Evolutionary conservation across 192 early-diverging fungal species (phyloP), one percentile per base, ranked within the genome.

Genomic region (Obelidium mucronatum): DNA sequence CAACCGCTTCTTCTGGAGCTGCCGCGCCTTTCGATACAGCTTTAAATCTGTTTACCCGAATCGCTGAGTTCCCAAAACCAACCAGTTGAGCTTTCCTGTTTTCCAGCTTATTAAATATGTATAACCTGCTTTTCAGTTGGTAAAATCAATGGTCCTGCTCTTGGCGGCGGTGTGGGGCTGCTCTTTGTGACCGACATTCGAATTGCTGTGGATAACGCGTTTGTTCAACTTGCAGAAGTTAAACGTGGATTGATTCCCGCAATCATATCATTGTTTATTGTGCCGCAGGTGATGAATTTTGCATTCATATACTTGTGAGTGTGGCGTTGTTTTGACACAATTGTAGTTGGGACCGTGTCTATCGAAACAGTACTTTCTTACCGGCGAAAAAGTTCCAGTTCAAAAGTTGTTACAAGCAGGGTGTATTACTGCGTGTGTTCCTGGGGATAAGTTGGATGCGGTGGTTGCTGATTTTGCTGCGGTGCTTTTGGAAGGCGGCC

Each of bases 211-310:
- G 59, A 79, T 1, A 48, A 68, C 2, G 80, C 81, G 2, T 88
- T 86, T 44, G 79, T 91, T 78, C 82, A 84, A 31, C 78, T 91
- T 73, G 82, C 86, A 0, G 90, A 91, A 75, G 88, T 90, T 35
- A 82, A 86, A 37, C 79, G 86, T 2, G 90, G 90, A 0, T 42
- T 91, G 40, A 81, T 91, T n/a, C 90, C 90, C 0, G 90, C 90
- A 40, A 81, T 87, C 73, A 91, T 91, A 51, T 90, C 88, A 0
- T 88, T 87, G 71, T 86, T 82, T 37, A 86, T 90, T 64, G 85
- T 91, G 1, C 87, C 87, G 17, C 84, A 87, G 76, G 35, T 91
- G 2, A 28, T 35, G 5, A 30, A 24, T 30, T 15, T n/a, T 30
- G 3, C 33, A 48, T 48, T 1, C 39, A 39, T 15, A 28, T 37